Evolutionary conservation across 352 stramenopile species (phyloP).

Genomic region (Globisporangium abappressorium): DNA sequence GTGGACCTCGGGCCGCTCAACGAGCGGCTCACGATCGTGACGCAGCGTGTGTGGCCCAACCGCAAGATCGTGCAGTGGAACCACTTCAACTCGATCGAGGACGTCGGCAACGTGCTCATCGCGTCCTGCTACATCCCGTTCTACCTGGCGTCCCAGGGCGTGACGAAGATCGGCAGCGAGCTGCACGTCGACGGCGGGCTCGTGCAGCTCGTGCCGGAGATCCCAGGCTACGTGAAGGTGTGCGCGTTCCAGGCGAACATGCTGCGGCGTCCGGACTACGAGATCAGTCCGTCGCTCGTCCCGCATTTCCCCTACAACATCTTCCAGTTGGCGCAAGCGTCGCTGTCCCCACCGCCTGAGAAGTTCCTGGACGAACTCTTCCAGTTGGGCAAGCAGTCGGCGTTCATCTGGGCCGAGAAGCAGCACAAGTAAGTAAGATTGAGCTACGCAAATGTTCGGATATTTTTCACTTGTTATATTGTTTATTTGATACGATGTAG

Average conservation of each 20-base stretch:
- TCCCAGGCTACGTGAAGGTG: constrained; percentile 64
- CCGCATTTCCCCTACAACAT: constrained; percentile 54
- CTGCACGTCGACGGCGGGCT: constrained; percentile 72
- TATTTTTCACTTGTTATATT: no score
- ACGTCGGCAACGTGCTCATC: constrained; percentile 64
- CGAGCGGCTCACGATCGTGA: constrained; percentile 63
- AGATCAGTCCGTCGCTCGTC: constrained; percentile 74
- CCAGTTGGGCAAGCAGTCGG: constrained; percentile 45
- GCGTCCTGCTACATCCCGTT: constrained; percentile 79
- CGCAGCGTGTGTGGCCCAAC: constrained; percentile 67
- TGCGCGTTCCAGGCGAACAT: constrained; percentile 60
- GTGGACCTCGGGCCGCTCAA: constrained; percentile 37
- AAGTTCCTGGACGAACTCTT: constrained; percentile 69
- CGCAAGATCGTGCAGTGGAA: constrained; percentile 46
- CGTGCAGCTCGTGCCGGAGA: constrained; percentile 62
- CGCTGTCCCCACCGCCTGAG: constrained; percentile 54
- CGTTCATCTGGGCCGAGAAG: constrained; percentile 45
- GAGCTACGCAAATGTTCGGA: not conserved
- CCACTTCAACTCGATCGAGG: constrained; percentile 53
- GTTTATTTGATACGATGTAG: not conserved
- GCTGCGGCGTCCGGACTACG: constrained; percentile 61
- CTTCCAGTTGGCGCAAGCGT: constrained; percentile 48
- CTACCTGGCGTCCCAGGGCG: constrained; percentile 54
- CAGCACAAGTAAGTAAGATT: not conserved
- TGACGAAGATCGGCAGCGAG: constrained; percentile 52